Evolutionary conservation across 148 eudicot genomes (phyloP), one percentile per base, ranked within the genome.

Genomic region (Heliosperma pusillum): DNA sequence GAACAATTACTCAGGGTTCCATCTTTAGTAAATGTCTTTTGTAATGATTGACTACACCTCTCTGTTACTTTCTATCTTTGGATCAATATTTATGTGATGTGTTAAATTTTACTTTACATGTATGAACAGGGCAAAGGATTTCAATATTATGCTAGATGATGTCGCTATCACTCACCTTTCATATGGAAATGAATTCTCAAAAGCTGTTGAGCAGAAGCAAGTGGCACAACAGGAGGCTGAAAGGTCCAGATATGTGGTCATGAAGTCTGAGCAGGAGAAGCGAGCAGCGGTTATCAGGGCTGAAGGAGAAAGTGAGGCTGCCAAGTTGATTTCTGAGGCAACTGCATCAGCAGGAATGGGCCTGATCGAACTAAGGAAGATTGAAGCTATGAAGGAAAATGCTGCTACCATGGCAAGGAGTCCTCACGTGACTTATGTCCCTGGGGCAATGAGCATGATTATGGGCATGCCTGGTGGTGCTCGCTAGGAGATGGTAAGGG

Each of bases 181-280:
- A 1, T 94, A 94, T 12, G 98, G 98, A 27, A 84, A 90, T 13
- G 98, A 94, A 83, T 94, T 94, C 83, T 94, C 98, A 0, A 89
- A 78, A 81, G 98, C 98, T 13, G 98, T 94, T 62, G 98, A 94
- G 89, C 97, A 91, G 88, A 94, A 94, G 84, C 98, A 94, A 80
- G 98, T 94, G 74, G 98, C 98, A 8, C 98, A 94, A 76, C 98
- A 94, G 78, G 97, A 94, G 88, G 98, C 98, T n/a, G 98, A 94
- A 88, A 80, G 98, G 86, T 91, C 97, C 0, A 94, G 85, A 77
- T 94, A 86, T 62, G 97, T 94, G 57, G 98, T 94, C 70, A 88
- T 88, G 62, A 94, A 91, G 80, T 90, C 97, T 3, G 98, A 94
- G 86, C 98, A 94, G 80, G 98, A 94, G 86, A 85, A 89, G 78